Percentiles rank a stretch among this genome's conserved stretches.
Conservation (phyloP, 257 asterid genomes). For the Cruciata laevipes region DNA sequence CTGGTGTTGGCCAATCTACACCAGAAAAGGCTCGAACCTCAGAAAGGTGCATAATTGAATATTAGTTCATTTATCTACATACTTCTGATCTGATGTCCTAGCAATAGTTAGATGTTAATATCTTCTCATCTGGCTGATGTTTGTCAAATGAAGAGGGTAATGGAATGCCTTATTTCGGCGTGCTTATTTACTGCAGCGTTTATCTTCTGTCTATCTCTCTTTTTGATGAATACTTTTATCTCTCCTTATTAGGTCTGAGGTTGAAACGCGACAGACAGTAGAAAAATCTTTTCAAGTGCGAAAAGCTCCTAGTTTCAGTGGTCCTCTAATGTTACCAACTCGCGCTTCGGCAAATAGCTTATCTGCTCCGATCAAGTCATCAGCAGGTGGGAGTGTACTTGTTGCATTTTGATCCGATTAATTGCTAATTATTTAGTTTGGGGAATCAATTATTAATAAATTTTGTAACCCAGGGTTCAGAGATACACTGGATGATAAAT, state of each 20-base stretch:
- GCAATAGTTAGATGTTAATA: constrained; percentile 3
- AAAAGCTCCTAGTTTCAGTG: constrained; percentile 89
- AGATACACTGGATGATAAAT: constrained; percentile 82
- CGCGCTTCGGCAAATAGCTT: constrained; percentile 98
- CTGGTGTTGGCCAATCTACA: constrained; percentile 52
- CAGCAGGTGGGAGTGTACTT: constrained; percentile 54
- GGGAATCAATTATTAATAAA: constrained; percentile 5
- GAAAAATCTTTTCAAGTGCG: constrained; percentile 61
- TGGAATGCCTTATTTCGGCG: not conserved
- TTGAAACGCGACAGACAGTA: constrained; percentile 48
- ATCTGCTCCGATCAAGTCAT: constrained; percentile 96
- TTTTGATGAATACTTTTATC: not conserved
- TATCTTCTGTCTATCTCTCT: not conserved
- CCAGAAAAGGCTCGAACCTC: constrained; percentile 55
- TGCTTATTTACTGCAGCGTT: not conserved
- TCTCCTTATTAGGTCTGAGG: constrained; percentile 52
- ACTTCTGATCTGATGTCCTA: constrained; percentile 15
- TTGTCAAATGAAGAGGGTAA: not conserved
- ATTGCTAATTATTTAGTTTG: not conserved
- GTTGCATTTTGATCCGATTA: constrained; percentile 1
- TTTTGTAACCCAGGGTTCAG: constrained; percentile 46
- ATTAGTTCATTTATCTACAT: constrained; percentile 15
- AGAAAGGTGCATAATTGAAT: constrained; percentile 54
- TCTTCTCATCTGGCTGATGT: not conserved
- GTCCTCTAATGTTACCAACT: constrained; percentile 87